Evolutionary conservation across 2,329 filamentous ascomycete genomes (phyloP), one percentile per base, ranked within the genome.

Genomic region (Scedosporium apiospermum): DNA sequence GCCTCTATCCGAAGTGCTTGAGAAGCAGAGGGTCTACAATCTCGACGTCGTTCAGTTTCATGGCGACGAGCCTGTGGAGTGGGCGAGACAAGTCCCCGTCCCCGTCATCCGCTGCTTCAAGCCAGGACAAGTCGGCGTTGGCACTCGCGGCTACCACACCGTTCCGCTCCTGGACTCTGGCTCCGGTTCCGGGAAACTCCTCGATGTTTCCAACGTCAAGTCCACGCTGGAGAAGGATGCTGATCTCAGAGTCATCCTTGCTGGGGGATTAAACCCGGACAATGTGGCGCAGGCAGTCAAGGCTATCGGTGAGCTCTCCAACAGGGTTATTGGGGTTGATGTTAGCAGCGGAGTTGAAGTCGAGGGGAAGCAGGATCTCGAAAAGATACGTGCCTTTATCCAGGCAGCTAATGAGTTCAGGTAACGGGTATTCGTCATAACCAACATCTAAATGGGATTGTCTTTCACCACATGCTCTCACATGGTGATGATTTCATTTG

Each of bases 31-130:
- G 66, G 79, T 86, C 12, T 86, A 96, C 66, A 80, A 82, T 57
- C 83, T 99, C 53, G 95, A 99, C 71, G 78, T 96, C 61, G 90
- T 99, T 6, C 95, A 99, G 72, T 83, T 99, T 2, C 95, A 99
- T 71, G 96, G 95, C 7, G 83, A 88, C 57, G 96, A 99, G 72
- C 93, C 95, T 2, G 70, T 97, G 3, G 95, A 99, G 72, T 99
- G 93, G 93, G 88, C 93, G 1, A 83, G 77, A 57, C 76, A 89
- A n/a, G 91, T 99, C 58, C 93, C 95, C 1, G 92, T 97, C 0
- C 95, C 95, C 0, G 93, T 99, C 4, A 87, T 99, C 66, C 88
- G 87, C 67, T 89, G 88, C 59, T 99, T 98, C 76, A 86, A 87
- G 61, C 91, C 92, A 0, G 84, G 82, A 2, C 86, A 93, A 60